These are phyloP conservation scores for Ascoidea tarda DNA, from an alignment of 805 yeast genomes.

Conservation along the genomic window DNA sequence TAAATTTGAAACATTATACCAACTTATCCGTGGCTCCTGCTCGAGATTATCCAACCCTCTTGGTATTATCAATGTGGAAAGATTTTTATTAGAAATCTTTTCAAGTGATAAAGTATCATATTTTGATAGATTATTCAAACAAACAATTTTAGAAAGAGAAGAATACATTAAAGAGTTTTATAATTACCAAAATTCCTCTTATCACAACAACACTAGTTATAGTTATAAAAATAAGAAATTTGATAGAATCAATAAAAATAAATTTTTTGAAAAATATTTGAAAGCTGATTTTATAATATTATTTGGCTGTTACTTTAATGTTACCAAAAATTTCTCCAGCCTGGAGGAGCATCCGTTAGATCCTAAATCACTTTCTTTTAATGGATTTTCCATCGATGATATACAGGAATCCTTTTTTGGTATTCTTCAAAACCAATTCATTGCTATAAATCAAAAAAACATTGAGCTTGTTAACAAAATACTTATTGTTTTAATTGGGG, in stretches of 20 bases:
- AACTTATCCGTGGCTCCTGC: constrained; percentile 1
- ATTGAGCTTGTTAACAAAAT: constrained; percentile 17
- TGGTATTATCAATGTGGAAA: not conserved
- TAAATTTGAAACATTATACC: constrained; percentile 7
- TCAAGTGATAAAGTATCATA: not conserved
- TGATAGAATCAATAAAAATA: not conserved
- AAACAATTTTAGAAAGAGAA: not conserved
- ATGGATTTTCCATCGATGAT: not conserved
- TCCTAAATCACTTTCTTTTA: constrained; percentile 3
- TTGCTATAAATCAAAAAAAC: constrained; percentile 1
- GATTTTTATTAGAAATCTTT: not conserved
- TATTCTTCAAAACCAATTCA: not conserved
- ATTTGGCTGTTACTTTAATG: not conserved
- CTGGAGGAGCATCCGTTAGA: not conserved
- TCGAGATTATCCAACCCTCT: constrained; percentile 1
- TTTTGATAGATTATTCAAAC: not conserved
- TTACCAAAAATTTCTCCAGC: not conserved
- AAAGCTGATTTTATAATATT: not conserved
- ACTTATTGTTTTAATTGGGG: constrained; percentile 23
- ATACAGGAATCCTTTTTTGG: not conserved
- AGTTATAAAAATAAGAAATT: not conserved
- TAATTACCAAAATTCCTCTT: not conserved
- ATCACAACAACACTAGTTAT: not conserved
- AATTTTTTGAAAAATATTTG: not conserved
- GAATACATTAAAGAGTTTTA: not conserved